Base-by-base conservation (phyloP, 805 yeast genomes). In the Blastobotrys chiropterorum region DNA sequence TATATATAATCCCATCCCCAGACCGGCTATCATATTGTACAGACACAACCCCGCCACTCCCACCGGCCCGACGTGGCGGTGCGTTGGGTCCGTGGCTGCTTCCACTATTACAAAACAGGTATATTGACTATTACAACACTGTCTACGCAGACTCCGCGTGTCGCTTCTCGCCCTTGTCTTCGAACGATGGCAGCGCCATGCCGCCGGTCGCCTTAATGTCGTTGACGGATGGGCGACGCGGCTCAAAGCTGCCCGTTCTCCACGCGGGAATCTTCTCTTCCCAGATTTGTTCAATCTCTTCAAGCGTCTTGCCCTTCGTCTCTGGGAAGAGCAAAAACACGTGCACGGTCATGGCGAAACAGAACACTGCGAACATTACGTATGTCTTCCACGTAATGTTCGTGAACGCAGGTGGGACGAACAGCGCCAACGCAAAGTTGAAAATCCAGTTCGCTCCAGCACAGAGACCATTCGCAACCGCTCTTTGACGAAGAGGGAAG, bases 161-260 rank as follows among this genome's bases (percentile, higher is more conserved):
- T 5, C 11, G 34, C 34, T 26, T 26, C 34, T 26, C 34, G 11
- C 34, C 34, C 34, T 26, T 26, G 11, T 26, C 34, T 26, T 26
- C 34, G 34, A 6, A 11, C 8, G 34, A 6, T 6, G 34, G 34
- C 5, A 26, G 5, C 5, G 34, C 34, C 34, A 26, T 26, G 40
- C 62, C 66, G n/a, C 47, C 48, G 15, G 47, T 54, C 15, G 58
- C 60, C 43, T 60, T 55, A 53, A 62, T 62, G 13, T 61, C 67
- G 20, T 42, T 44, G 22, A 57, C 38, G 38, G 56, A 53, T n/a
- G 60, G 60, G 26, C 15, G 39, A 44, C 56, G 26, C 3, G 79
- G 67, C 46, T 80, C 86, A 90, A 92, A 86, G 40, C 80, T 81
- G 55, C 79, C 80, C 40, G 94, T 90, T 66, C 92, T 92, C 92